These are phyloP conservation scores for Chloris gayana DNA, from an alignment of 176 grass and related monocot species.

Conservation along the genomic window DNA sequence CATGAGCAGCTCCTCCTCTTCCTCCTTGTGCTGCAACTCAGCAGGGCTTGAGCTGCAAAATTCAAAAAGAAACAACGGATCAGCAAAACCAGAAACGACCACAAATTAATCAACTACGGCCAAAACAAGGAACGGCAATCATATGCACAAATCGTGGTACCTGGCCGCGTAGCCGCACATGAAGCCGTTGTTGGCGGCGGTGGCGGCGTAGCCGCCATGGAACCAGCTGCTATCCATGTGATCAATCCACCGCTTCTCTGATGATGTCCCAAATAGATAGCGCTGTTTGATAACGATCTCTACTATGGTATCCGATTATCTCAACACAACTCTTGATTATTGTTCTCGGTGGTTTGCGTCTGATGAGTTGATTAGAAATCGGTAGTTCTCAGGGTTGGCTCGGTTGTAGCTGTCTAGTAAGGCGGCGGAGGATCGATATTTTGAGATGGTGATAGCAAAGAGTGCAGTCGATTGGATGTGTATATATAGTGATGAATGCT, in stretches of 20 bases:
- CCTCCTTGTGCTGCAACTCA: conserved; percentile 13
- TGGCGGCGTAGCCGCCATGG: conserved; percentile 2
- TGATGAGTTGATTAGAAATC: neutral
- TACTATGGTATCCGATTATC: neutral
- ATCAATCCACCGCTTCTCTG: neutral
- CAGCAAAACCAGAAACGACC: neutral
- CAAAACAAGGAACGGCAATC: neutral
- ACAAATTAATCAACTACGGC: neutral
- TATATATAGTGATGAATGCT: neutral
- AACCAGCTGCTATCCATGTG: conserved; percentile 50
- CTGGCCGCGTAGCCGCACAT: conserved; percentile 50
- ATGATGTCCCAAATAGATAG: neutral
- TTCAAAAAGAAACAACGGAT: neutral
- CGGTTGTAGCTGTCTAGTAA: neutral
- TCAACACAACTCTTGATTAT: neutral
- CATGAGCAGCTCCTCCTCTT: conserved; percentile 14
- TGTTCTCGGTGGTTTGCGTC: neutral
- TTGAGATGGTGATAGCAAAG: neutral
- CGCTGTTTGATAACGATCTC: neutral
- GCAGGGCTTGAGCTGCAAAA: conserved; percentile 28
- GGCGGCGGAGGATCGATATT: neutral
- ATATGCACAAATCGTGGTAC: neutral
- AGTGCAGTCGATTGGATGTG: neutral
- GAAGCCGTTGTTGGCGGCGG: conserved; percentile 30
- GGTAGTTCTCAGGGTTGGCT: neutral